Base-by-base conservation (phyloP, 306 rosid genomes). In the Luffa acutangula region DNA sequence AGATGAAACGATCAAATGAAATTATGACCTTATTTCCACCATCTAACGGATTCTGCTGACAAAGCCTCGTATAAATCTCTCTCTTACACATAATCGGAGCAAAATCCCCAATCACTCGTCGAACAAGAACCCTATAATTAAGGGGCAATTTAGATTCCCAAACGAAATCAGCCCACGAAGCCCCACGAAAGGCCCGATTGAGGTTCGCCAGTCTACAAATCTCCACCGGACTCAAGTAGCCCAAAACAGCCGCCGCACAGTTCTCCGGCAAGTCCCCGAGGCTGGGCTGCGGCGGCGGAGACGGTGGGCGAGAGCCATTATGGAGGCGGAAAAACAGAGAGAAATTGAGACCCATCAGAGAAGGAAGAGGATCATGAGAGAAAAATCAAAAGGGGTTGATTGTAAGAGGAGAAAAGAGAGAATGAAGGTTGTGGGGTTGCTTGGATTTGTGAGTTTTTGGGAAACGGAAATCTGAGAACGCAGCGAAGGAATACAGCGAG, bases 91-190 rank as follows among this genome's bases (percentile, higher is more conserved):
- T 76, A 78, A 76, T 67, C n/a, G 46, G 65, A 9, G 83, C 81
- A 12, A 85, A 84, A 80, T 80, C 88, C 8, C 87, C 69, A 63
- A 91, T 83, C 33, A 95, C 81, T 37, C 81, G 79, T 1, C 58
- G 77, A 3, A 86, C 36, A 46, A 95, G 85, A 64, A 60, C 31
- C 25, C 79, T 31, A 78, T 86, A 93, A 85, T 95, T 95, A 2
- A 88, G 41, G 0, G 98, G 99, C 15, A 95, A 83, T 77, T 95
- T 95, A 13, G 97, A 90, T 45, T 95, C 97, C 99, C 98, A 95
- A 36, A 95, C 90, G 56, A 89, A 93, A 88, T 95, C 97, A 0
- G 99, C 96, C 85, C 85, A 84, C 2, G 99, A 90, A 69, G 97
- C 98, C 1, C 86, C 90, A 1, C 93, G 97, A 57, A 95, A 95